Percentiles rank a stretch among this genome's conserved stretches.
phyloP scores from a whole-genome alignment of 768 basidiomycete species.

The Porpolomopsis calyptriformis region DNA sequence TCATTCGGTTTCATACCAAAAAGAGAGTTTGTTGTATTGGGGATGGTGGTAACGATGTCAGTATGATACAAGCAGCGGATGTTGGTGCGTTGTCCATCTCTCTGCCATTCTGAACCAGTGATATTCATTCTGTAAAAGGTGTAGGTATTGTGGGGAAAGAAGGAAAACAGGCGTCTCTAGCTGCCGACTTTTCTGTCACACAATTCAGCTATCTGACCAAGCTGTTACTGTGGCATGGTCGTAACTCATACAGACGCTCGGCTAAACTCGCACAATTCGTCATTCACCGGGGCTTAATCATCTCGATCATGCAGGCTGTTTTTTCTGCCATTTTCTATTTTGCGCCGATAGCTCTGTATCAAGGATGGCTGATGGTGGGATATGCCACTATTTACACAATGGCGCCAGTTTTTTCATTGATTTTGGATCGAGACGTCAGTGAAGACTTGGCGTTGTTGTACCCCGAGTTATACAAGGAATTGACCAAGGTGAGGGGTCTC shows the following conservation, averaged over 20 bases:
- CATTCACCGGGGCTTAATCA: conserved; percentile 93
- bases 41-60: conserved; percentile 98
- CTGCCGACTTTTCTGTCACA: conserved; percentile 95
- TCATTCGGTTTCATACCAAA: conserved; percentile 83
- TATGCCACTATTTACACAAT: conserved; percentile 96
- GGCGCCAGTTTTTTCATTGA: conserved; percentile 96
- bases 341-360: conserved; percentile 94
- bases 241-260: conserved; percentile 95
- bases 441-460: conserved; percentile 92
- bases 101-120: neutral
- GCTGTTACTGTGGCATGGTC: conserved; percentile 95
- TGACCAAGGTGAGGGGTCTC: conserved; percentile 66
- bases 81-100: conserved; percentile 56
- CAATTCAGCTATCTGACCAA: conserved; percentile 96
- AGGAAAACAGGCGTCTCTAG: conserved; percentile 97
- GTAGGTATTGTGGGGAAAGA: conserved; percentile 99
- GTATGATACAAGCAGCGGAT: conserved; percentile 99
- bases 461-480: conserved; percentile 94
- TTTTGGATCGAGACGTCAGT: conserved; percentile 90
- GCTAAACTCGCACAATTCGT: conserved; percentile 98
- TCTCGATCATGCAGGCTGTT: conserved; percentile 95
- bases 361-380: conserved; percentile 96
- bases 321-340: conserved; percentile 91
- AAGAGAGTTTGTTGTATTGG: conserved; percentile 98
- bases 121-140: conserved; percentile 33